Conservation (phyloP, 768 basidiomycete genomes). For the Pulveroboletus sp. region DNA sequence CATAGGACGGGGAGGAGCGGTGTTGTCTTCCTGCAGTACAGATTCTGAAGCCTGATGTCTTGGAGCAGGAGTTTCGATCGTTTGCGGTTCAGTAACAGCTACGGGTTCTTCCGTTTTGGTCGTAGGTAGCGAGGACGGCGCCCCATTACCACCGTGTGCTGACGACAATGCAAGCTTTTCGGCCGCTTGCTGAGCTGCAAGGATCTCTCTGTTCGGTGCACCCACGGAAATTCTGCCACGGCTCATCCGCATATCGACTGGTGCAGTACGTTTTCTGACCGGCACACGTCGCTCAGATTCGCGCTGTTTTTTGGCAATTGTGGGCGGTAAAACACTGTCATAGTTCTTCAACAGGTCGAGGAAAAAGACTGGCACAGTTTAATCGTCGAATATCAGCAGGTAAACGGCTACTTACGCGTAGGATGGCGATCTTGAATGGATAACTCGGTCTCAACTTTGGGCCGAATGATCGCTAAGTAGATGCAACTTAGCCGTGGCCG, state of each 20-base stretch:
- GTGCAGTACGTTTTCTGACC: conserved; percentile 80
- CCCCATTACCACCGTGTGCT: conserved; percentile 11
- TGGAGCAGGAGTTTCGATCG: conserved; percentile 3
- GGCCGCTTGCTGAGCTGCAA: conserved; percentile 66
- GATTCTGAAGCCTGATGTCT: conserved; percentile 5
- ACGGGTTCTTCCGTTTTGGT: conserved; percentile 18
- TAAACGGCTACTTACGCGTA: conserved; percentile 46
- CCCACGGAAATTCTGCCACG: conserved; percentile 72
- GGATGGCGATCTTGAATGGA: conserved; percentile 93
- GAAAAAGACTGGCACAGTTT: conserved; percentile 59
- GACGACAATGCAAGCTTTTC: conserved; percentile 46
- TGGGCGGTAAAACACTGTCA: conserved; percentile 69
- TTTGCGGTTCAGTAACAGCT: conserved; percentile 16
- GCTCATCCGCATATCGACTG: conserved; percentile 85
- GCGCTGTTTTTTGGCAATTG: conserved; percentile 80
- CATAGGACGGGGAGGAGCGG: conserved; percentile 35
- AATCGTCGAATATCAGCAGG: background rate
- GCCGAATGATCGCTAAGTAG: conserved; percentile 69
- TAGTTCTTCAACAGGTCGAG: conserved; percentile 83
- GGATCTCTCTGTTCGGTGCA: conserved; percentile 64
- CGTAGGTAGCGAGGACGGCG: conserved; percentile 15
- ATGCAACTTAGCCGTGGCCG: background rate
- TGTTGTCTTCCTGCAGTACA: conserved; percentile 12
- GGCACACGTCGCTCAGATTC: conserved; percentile 87
- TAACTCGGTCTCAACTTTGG: conserved; percentile 75